phyloP scores from a whole-genome alignment of 192 early-diverging fungal species.

The Backusella sp. region DNA sequence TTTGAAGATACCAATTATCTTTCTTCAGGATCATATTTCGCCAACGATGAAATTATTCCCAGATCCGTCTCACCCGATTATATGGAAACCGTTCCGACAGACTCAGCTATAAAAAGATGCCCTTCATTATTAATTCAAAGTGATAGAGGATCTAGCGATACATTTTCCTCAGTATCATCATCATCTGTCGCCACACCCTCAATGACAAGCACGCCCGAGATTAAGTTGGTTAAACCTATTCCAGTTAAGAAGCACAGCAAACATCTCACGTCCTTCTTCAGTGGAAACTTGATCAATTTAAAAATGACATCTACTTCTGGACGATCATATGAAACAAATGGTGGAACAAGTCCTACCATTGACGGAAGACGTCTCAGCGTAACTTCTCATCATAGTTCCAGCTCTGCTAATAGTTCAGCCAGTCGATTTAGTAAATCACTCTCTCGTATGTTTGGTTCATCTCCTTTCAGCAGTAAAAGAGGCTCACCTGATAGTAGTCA shows the following conservation, averaged over 20 bases:
- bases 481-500: not conserved
- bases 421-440: constrained; percentile 8
- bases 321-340: not conserved
- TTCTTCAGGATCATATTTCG: constrained; percentile 3
- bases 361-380: not conserved
- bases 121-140: not conserved
- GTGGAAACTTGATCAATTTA: not conserved
- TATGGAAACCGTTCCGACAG: not conserved
- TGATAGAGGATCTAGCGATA: constrained; percentile 11
- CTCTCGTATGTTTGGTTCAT: not conserved
- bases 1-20: not conserved
- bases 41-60: not conserved
- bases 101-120: not conserved
- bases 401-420: not conserved
- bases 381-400: not conserved
- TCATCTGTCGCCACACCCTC: not conserved
- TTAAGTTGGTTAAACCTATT: not conserved
- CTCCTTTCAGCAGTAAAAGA: not conserved
- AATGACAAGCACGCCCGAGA: not conserved
- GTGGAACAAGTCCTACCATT: not conserved
- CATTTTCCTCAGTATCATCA: not conserved
- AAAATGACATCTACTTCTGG: constrained; percentile 1
- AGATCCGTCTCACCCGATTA: constrained; percentile 10
- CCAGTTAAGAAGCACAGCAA: constrained; percentile 10
- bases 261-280: not conserved